These are phyloP conservation scores for Teunomyces kruisii DNA, from an alignment of 805 yeast genomes.

Conservation along the genomic window DNA sequence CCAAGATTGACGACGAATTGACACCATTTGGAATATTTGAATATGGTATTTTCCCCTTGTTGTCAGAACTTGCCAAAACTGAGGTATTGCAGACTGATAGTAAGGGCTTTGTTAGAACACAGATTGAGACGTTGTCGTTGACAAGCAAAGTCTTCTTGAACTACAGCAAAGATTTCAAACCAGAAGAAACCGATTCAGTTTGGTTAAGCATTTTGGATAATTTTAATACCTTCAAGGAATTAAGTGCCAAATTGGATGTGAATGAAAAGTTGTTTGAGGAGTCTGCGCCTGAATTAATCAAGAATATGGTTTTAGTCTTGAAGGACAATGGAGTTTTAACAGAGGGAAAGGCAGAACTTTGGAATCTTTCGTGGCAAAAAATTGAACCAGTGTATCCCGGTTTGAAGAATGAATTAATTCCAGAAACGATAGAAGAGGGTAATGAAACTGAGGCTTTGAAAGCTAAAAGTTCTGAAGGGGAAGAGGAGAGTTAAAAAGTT, in stretches of 20 bases:
- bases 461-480: neutral
- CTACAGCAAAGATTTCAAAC: conserved; percentile 25
- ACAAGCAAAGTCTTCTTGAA: conserved; percentile 56
- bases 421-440: conserved; percentile 5
- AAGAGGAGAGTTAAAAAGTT: neutral
- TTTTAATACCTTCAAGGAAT: conserved; percentile 26
- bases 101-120: conserved; percentile 62
- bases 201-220: conserved; percentile 40
- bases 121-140: conserved; percentile 64
- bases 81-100: conserved; percentile 59
- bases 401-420: conserved; percentile 20
- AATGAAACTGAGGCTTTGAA: conserved; percentile 1
- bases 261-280: conserved; percentile 22
- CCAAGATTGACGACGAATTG: conserved; percentile 33
- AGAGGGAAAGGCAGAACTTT: conserved; percentile 22
- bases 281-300: conserved; percentile 36
- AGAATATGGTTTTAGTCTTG: conserved; percentile 43
- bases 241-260: conserved; percentile 15
- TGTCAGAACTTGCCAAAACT: conserved; percentile 64
- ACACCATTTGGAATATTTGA: conserved; percentile 62
- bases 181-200: conserved; percentile 21
- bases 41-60: conserved; percentile 70
- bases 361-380: conserved; percentile 34
- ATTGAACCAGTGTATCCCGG: conserved; percentile 30
- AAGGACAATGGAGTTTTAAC: conserved; percentile 25